Base-by-base conservation (phyloP, 2,329 filamentous ascomycete species). In the Escovopsis sp. region DNA sequence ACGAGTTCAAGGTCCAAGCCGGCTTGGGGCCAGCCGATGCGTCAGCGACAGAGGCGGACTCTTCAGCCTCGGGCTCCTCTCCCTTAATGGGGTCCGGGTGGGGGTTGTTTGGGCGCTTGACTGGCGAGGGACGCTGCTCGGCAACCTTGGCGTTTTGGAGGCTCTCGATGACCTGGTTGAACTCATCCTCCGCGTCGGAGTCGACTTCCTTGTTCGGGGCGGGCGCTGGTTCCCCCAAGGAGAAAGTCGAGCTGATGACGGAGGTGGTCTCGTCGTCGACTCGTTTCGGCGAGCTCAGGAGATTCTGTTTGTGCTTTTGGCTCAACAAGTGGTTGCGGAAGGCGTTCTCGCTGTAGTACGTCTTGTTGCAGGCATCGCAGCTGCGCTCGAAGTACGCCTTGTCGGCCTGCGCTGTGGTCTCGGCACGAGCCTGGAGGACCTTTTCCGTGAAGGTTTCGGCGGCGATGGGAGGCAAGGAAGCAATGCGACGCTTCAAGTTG, bases 381-480 rank as follows among this genome's bases (percentile, higher is more conserved):
- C 70, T 66, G 57, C 83, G 87, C 60, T 95, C 86, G 57, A 88
- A 96, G 12, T 85, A 79, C 4, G 88, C 89, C 63, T 85, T 86
- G 48, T 87, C 84, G 43, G 87, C 86, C 48, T 89, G 85, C 32
- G 86, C 86, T 36, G 75, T 84, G 12, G 87, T 83, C 7, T 76
- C 78, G 26, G 88, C 88, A 58, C 93, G 86, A 49, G 88, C 89
- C 53, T 87, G 85, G 12, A 95, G 70, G 34, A 98, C 89, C 62
- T 96, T 96, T 54, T 96, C 91, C 54, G 86, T 86, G 62, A 96
- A 98, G 45, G 86, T 73, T 59, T 96, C 88, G 42, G 89, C 88
- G 6, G 87, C 80, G 39, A 96, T 85, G 4, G 91, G 88, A 28
- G 89, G 87, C 6, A 96, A 71, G 6, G 85, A 85, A 36, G 89